These are phyloP conservation scores for Apiospora rasikravindrae DNA, from an alignment of 2,329 filamentous ascomycete genomes.

Conservation along the genomic window DNA sequence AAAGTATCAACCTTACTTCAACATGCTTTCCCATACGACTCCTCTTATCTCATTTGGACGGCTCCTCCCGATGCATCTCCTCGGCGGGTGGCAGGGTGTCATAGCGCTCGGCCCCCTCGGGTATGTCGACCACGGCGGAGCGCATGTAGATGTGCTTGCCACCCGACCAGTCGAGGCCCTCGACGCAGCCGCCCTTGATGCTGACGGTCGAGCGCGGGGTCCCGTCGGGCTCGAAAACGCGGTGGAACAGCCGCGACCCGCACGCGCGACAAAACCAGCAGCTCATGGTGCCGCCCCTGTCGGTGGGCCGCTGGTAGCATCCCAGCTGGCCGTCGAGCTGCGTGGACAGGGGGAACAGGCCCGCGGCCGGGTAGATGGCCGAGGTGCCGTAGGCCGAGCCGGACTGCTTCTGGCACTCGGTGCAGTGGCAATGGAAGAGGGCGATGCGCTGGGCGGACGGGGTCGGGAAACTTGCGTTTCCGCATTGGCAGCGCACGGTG, in stretches of 20 bases:
- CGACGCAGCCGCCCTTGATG: slow-evolving; percentile 53
- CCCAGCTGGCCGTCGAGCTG: slow-evolving; percentile 40
- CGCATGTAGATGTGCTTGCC: slow-evolving; percentile 52
- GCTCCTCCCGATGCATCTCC: background rate
- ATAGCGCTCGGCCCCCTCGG: slow-evolving; percentile 41
- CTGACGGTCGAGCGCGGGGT: slow-evolving; percentile 43
- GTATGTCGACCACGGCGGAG: slow-evolving; percentile 51
- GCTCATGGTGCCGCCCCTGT: slow-evolving; percentile 47
- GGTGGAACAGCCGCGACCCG: slow-evolving; percentile 55
- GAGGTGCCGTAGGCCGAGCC: slow-evolving; percentile 53
- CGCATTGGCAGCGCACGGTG: slow-evolving; percentile 47
- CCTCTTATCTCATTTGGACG: background rate
- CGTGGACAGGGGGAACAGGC: slow-evolving; percentile 46
- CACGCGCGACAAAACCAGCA: slow-evolving; percentile 45
- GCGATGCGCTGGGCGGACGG: slow-evolving; percentile 41
- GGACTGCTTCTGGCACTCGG: slow-evolving; percentile 51
- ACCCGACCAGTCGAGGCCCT: slow-evolving; percentile 46
- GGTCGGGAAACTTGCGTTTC: slow-evolving; percentile 42
- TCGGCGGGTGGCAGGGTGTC: slow-evolving; percentile 30
- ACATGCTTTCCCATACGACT: too few relatives aligned
- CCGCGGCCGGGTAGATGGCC: slow-evolving; percentile 47
- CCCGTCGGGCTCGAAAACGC: slow-evolving; percentile 44
- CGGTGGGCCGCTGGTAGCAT: slow-evolving; percentile 45
- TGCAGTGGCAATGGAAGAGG: slow-evolving; percentile 53
- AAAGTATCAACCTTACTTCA: too few relatives aligned